Evolutionary conservation across 129 eudicot species (phyloP), one percentile per base, ranked within the genome.

Genomic region (Flaveria linearis): DNA sequence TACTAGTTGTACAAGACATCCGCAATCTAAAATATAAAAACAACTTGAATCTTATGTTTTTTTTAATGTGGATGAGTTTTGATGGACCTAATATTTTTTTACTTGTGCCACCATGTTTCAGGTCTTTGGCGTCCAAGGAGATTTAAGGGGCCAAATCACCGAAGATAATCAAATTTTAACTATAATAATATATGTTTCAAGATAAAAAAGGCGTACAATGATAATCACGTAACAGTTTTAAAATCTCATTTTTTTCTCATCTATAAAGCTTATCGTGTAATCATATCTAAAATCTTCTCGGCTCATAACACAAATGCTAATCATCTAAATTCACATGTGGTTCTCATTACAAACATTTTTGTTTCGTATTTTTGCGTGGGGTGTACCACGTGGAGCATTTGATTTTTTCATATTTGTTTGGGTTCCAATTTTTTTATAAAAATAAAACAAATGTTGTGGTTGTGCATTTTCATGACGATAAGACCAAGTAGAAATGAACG

Each of bases 401-500:
- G 63, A 11, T 18, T 47, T 47, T 36, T 36, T 36, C 41, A 36
- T 36, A 36, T 36, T 36, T 36, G 41, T 11, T 72, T 49, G 63
- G 49, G 16, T 10, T 61, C 22, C 22, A 20, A 0, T 78, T 63
- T 79, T 57, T 8, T 7, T 45, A 45, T 9, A 45, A 45, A 45
- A 8, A 8, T 45, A 8, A 45, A 9, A 45, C 11, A 45, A 23
- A 49, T 25, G 14, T 47, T 1, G n/a, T 47, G n/a, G 58, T 69
- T 69, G 71, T 76, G 78, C 25, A 25, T 28, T 28, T 49, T 61
- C 46, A 33, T 33, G 39, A 33, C 46, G 18, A 26, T 60, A 61
- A 17, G 60, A 10, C 11, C 25, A 43, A 45, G 61, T 65, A 20
- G 13, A 62, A 28, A 28, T 49, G 39, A 30, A 71, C 10, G 22